phyloP scores from a whole-genome alignment of 176 grass and related monocot species.

The Zizania latifolia region DNA sequence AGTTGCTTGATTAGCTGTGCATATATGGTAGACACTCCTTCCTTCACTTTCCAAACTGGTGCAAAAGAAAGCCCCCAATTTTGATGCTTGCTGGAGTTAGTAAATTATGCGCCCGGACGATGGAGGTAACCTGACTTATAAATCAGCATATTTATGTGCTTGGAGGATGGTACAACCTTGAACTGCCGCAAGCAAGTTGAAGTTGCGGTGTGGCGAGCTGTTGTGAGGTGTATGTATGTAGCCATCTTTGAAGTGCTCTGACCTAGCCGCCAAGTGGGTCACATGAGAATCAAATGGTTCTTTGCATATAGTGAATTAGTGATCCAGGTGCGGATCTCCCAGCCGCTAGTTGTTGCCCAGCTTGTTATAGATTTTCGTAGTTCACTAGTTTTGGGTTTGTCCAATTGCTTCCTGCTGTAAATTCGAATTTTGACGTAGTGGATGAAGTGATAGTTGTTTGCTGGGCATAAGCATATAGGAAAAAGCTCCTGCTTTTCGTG shows the following conservation, averaged over 20 bases:
- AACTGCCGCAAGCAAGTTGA: no score
- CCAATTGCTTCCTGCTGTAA: slow-evolving; percentile 43
- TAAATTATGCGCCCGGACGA: neutral
- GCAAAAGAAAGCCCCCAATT: neutral
- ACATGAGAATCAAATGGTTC: slow-evolving; percentile 8
- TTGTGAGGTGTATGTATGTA: neutral
- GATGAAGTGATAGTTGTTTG: slow-evolving; percentile 33
- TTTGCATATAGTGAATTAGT: slow-evolving; percentile 2
- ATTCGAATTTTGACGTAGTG: slow-evolving; percentile 50
- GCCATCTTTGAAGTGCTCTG: neutral
- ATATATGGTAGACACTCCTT: neutral
- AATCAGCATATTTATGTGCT: neutral
- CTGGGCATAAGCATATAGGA: neutral
- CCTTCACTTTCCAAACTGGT: neutral
- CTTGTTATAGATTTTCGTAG: neutral
- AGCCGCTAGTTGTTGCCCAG: neutral
- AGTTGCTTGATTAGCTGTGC: slow-evolving; percentile 2
- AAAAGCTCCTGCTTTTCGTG: neutral
- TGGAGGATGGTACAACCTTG: neutral
- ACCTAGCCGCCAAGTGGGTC: neutral
- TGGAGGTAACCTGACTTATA: neutral
- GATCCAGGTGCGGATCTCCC: neutral
- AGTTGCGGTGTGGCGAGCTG: neutral
- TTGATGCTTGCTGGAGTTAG: neutral
- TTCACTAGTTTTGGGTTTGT: neutral